phyloP scores from a whole-genome alignment of 305 asterid genomes.

The Fraxinus angustifolia region DNA sequence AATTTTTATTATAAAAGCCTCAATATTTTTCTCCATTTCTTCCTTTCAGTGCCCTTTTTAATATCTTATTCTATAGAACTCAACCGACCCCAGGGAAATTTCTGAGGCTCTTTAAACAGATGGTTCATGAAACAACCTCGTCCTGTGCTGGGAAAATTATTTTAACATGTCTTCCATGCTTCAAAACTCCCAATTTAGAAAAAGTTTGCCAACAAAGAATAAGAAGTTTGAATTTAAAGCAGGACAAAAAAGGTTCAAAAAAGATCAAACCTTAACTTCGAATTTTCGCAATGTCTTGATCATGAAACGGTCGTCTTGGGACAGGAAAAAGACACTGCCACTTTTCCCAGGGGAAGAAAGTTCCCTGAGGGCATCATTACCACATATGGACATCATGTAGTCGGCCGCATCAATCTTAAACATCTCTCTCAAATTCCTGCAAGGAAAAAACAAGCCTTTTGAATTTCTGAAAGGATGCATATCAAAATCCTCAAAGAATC shows the following conservation, averaged over 20 bases:
- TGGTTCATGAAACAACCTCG: background rate
- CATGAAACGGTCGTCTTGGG: conserved; percentile 97
- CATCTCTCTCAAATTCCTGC: conserved; percentile 92
- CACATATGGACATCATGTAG: conserved; percentile 98
- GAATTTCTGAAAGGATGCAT: conserved; percentile 12
- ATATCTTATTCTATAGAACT: background rate
- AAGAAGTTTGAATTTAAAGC: background rate
- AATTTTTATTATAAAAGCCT: background rate
- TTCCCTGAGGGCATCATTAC: conserved; percentile 88
- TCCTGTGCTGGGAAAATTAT: background rate
- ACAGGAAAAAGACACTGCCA: conserved; percentile 93
- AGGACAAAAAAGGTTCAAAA: conserved; percentile 18
- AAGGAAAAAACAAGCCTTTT: conserved; percentile 17
- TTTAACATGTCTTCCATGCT: background rate
- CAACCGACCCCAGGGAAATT: background rate
- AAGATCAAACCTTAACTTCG: conserved; percentile 76
- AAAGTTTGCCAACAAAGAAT: background rate
- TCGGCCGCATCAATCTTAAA: conserved; percentile 95
- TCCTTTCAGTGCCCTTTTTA: background rate
- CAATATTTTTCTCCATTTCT: background rate
- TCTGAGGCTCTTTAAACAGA: background rate
- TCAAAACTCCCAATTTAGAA: background rate
- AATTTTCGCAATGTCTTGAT: conserved; percentile 90
- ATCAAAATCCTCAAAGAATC: background rate
- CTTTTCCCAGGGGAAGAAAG: conserved; percentile 99